phyloP scores from a whole-genome alignment of 306 rosid species.

The Vicia villosa region DNA sequence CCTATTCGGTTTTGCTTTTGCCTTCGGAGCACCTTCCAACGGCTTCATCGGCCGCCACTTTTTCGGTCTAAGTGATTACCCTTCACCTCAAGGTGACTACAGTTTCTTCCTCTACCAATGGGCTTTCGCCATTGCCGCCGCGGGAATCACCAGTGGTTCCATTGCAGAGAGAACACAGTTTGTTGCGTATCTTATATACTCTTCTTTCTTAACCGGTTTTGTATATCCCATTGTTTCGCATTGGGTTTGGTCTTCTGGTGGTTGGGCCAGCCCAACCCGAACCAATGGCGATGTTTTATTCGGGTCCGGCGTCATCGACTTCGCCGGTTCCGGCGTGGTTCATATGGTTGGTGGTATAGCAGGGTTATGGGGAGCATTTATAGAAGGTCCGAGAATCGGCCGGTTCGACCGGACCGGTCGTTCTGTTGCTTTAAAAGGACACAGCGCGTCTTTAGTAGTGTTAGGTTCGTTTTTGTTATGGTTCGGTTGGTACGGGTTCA shows the following conservation, averaged over 20 bases:
- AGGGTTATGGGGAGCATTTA: conserved; percentile 73
- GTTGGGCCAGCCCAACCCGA: conserved; percentile 70
- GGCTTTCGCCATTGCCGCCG: conserved; percentile 85
- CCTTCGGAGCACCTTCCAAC: conserved; percentile 73
- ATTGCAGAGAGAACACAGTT: conserved; percentile 84
- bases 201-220: conserved; percentile 71
- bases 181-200: conserved; percentile 75
- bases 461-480: conserved; percentile 72
- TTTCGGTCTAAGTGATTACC: conserved; percentile 57
- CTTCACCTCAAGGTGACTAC: conserved; percentile 49
- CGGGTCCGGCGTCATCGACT: conserved; percentile 64
- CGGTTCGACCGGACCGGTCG: conserved; percentile 64
- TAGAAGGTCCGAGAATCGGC: conserved; percentile 85
- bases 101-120: conserved; percentile 84
- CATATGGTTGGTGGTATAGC: conserved; percentile 90
- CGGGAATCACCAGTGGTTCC: conserved; percentile 83
- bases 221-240: conserved; percentile 77
- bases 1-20: conserved; percentile 82
- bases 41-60: conserved; percentile 80
- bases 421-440: conserved; percentile 66
- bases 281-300: conserved; percentile 33
- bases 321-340: conserved; percentile 73
- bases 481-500: conserved; percentile 93
- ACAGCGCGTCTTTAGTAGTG: conserved; percentile 70
- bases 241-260: conserved; percentile 75